phyloP scores from a whole-genome alignment of 2,329 filamentous ascomycete genomes.

The Clonostachys rosea region DNA sequence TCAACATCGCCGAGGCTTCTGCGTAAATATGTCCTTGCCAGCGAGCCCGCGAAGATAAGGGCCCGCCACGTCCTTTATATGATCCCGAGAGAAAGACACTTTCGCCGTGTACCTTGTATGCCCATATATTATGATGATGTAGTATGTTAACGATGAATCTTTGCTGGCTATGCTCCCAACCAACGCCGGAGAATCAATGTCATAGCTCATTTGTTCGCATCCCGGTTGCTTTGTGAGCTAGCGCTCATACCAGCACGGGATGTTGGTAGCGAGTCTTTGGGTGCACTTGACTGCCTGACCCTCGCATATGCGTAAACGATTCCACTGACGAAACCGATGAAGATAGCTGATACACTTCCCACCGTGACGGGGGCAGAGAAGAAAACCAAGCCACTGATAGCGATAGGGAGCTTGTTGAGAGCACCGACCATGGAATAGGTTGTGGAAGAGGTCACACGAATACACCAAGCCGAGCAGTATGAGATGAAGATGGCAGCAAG shows the following conservation, averaged over 20 bases:
- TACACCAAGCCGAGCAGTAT: slow-evolving; percentile 99
- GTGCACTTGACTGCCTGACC: slow-evolving; percentile 68
- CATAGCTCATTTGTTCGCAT: slow-evolving; percentile 55
- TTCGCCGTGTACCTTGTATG: not conserved
- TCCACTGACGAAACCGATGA: slow-evolving; percentile 86
- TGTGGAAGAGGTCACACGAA: slow-evolving; percentile 93
- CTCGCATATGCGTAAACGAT: slow-evolving; percentile 68
- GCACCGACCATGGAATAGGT: slow-evolving; percentile 99
- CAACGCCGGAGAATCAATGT: not conserved
- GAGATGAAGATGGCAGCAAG: slow-evolving; percentile 95
- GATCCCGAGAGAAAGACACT: too few species aligned
- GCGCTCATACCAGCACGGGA: slow-evolving; percentile 71
- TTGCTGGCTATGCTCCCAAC: not conserved
- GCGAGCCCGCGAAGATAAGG: too few species aligned
- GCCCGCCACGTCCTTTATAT: too few species aligned
- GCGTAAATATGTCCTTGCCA: too few species aligned
- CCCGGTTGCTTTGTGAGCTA: slow-evolving; percentile 85
- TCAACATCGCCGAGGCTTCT: too few species aligned
- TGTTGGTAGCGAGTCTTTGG: slow-evolving; percentile 64
- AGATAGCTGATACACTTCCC: slow-evolving; percentile 86
- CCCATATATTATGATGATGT: not conserved
- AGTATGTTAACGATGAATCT: not conserved
- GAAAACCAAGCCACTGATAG: slow-evolving; percentile 87
- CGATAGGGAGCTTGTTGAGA: slow-evolving; percentile 96
- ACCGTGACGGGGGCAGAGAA: slow-evolving; percentile 92